A percentile compares a stretch with the other conserved stretches of the same genome.
These are phyloP conservation scores for Eimeria falciformis DNA, from an alignment of 169 alveolate species.

Conservation along the genomic window DNA sequence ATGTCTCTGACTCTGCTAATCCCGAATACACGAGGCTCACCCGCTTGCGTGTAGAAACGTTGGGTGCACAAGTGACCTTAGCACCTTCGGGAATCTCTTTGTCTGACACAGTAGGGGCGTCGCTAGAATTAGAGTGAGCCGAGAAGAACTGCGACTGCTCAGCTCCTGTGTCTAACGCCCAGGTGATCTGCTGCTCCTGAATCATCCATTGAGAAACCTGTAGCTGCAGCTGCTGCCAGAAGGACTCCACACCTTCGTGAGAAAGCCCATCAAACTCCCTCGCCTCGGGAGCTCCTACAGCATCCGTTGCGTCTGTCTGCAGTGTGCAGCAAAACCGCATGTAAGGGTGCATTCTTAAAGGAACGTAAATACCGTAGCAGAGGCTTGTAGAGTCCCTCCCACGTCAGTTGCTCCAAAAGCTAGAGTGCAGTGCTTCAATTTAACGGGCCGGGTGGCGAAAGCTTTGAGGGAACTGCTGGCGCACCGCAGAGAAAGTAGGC, in stretches of 20 bases:
- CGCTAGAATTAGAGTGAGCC: neutral
- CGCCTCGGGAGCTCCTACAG: neutral
- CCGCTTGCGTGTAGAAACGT: conserved; percentile 2
- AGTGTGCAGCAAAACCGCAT: no score
- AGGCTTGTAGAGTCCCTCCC: no score
- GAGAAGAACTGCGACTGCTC: conserved; percentile 53
- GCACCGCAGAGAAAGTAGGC: conserved; percentile 33
- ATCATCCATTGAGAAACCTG: conserved; percentile 34
- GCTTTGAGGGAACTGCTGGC: neutral
- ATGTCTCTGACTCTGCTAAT: no score
- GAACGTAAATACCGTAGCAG: no score
- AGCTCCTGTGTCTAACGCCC: conserved; percentile 1
- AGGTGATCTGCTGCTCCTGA: conserved; percentile 39
- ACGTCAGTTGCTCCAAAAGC: no score
- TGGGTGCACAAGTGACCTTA: neutral
- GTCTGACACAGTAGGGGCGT: neutral
- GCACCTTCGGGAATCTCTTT: neutral
- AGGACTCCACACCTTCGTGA: conserved; percentile 51
- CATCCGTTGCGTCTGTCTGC: conserved; percentile 12
- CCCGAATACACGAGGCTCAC: neutral
- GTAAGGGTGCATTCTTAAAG: no score
- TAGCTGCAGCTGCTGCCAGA: conserved; percentile 65
- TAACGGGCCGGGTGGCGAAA: no score
- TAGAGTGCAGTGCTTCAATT: no score
- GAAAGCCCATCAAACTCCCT: conserved; percentile 36